Base-by-base conservation (phyloP, 768 basidiomycete genomes). In the Phanerodontia chrysosporium region DNA sequence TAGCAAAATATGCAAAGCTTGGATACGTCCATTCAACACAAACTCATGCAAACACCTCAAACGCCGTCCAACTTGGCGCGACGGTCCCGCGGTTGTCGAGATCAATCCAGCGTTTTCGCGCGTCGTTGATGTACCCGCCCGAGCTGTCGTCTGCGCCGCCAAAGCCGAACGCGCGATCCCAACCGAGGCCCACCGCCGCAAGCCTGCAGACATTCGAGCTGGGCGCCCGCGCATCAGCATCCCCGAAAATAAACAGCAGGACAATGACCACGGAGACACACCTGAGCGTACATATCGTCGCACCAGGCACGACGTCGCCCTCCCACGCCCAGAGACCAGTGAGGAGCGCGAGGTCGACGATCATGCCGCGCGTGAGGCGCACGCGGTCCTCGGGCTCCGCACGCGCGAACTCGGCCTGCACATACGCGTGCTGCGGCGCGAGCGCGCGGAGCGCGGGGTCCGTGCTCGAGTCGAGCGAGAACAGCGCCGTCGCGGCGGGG, bases 291-390 rank as follows among this genome's bases (percentile, higher is more conserved):
- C 86, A 88, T 30, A 89, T 69, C 5, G 76, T 73, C 22, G 82
- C 83, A 14, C 76, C 75, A 1, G 87, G 85, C 18, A 68, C 66
- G 3, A 77, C 68, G 42, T 81, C 80, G 14, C 72, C 72, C 8
- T 72, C 65, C 61, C 68, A 70, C 2, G 75, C 69, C 88, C 88
- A 90, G 44, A 84, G 65, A 16, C 88, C 88, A 56, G 78, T 82
- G 25, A 88, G 59, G 65, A 89, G 59, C 12, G 88, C 87, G 60
- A 88, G 79, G 69, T 90, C 88, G 6, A 89, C 81, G 49, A 90
- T 67, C 76, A 84, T 81, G 1, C 87, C 88, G 49, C 75, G 76
- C 18, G 86, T 88, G 27, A 81, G 76, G n/a, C 65, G 65, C 16
- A 80, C 69, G 57, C 85, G 72, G 48, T 76, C 74, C 35, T 72